Evolutionary conservation across 2,329 filamentous ascomycete genomes (phyloP), one percentile per base, ranked within the genome.

Genomic region (Daldinia sp.): DNA sequence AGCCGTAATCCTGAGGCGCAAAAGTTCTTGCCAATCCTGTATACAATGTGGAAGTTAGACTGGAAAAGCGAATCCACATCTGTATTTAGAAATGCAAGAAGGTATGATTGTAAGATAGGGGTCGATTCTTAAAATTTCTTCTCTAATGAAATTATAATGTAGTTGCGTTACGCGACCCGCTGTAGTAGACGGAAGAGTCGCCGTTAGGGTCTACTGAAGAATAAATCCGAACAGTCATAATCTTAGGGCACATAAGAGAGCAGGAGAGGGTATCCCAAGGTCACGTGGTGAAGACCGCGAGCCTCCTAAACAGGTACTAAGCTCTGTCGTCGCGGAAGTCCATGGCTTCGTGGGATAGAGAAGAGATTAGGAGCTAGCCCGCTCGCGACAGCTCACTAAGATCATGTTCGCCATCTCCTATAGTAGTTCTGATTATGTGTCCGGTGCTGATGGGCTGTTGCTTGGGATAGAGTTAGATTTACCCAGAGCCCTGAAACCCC

Each of bases 1-100:
- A 29, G 8, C 8, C 27, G 27, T 4, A 29, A 29, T 8, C 27
- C 27, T 4, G 27, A 4, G 4, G 27, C 27, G 81, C 11, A 49
- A 8, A 29, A 29, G 27, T 29, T 8, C 27, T 29, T 29, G 8
- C 27, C 27, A 4, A 29, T 29, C 4, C 27, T 8, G 27, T 29
- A 29, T 4, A 8, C 27, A 34, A 34, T 10, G 5, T 34, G 32
- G n/a, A 34, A 34, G 32, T 5, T 34, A 5, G 32, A 34, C n/a
- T 34, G 32, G n/a, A n/a, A 34, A 34, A 34, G 13, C 32, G 32
- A 34, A 13, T n/a, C 4, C n/a, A 13, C 10, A 34, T 34, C 32
- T 13, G n/a, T 34, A 10, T 34, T 2, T 34, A 34, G 32, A 34
- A 5, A 34, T 10, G 32, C 5, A 4, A 34, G 1, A n/a, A 13